phyloP scores from a whole-genome alignment of 1,284 basidiomycete genomes.

The Ceratobasidium sp. region DNA sequence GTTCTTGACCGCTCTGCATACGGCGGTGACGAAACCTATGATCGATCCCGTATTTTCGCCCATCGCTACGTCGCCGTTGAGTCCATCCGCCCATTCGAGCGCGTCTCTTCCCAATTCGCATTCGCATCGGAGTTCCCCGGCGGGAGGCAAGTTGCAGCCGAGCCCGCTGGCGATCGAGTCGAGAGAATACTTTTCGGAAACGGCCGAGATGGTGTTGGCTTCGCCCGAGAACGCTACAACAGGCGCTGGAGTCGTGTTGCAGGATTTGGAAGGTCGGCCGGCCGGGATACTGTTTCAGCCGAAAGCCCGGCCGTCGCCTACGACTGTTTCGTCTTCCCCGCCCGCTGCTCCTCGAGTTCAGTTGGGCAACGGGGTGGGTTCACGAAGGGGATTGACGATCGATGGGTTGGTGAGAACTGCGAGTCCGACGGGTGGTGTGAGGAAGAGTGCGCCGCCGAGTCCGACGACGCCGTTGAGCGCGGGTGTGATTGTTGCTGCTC shows the following conservation, averaged over 20 bases:
- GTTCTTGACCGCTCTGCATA: slow-evolving; percentile 89
- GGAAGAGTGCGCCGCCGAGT: slow-evolving; percentile 20
- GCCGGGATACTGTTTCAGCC: slow-evolving; percentile 97
- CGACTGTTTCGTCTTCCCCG: background rate
- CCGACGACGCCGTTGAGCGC: slow-evolving; percentile 7
- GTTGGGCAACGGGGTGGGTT: background rate
- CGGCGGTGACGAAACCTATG: slow-evolving; percentile 82
- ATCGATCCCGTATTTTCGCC: slow-evolving; percentile 92
- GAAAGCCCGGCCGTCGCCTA: slow-evolving; percentile 34
- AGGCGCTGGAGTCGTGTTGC: slow-evolving; percentile 89
- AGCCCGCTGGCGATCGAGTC: slow-evolving; percentile 84
- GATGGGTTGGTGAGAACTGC: background rate
- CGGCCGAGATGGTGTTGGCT: slow-evolving; percentile 67
- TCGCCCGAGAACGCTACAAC: slow-evolving; percentile 73
- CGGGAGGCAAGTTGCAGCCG: slow-evolving; percentile 54
- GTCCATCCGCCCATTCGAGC: slow-evolving; percentile 60
- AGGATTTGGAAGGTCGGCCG: slow-evolving; percentile 91
- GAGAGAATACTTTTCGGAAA: slow-evolving; percentile 89
- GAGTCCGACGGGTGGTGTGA: background rate
- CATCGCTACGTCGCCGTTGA: slow-evolving; percentile 90
- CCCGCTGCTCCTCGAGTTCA: slow-evolving; percentile 3
- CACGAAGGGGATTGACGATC: slow-evolving; percentile 1
- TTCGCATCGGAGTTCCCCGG: background rate
- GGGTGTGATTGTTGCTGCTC: background rate
- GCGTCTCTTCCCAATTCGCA: background rate